phyloP scores from a whole-genome alignment of 208 protist genomes.

The Crithidia brevicula region DNA sequence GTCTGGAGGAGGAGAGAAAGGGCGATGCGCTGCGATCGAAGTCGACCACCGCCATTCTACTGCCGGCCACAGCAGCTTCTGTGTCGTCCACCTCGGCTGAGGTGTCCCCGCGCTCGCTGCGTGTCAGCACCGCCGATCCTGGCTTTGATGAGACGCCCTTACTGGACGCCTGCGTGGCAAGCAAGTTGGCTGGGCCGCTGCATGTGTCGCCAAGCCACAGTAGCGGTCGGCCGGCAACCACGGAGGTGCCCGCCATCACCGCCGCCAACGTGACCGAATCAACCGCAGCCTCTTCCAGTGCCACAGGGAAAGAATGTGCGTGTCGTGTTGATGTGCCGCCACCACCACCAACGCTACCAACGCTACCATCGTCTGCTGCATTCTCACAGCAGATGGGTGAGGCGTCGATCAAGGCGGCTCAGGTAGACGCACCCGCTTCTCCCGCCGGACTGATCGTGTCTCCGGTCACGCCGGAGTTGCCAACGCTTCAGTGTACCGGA shows the following conservation, averaged over 20 bases:
- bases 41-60: neutral
- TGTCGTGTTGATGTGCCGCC: neutral
- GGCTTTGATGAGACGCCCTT: neutral
- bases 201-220: neutral
- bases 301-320: neutral
- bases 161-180: neutral
- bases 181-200: neutral
- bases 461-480: constrained; percentile 2
- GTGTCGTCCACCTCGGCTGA: constrained; percentile 32
- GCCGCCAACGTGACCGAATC: neutral
- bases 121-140: neutral
- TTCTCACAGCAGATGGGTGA: too few species aligned
- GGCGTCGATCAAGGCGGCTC: neutral
- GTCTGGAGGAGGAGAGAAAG: neutral
- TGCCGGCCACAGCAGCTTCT: constrained; percentile 14
- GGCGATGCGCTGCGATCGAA: neutral
- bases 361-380: too few species aligned
- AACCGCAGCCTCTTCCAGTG: neutral
- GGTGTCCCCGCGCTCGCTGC: constrained; percentile 28
- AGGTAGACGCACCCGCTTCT: neutral
- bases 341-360: too few species aligned
- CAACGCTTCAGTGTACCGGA: neutral
- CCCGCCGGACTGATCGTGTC: constrained; percentile 1
- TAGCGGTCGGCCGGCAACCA: neutral
- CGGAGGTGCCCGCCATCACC: neutral